These are phyloP conservation scores for Beauveria bassiana DNA, from an alignment of 2,329 filamentous ascomycete species.

Conservation along the genomic window DNA sequence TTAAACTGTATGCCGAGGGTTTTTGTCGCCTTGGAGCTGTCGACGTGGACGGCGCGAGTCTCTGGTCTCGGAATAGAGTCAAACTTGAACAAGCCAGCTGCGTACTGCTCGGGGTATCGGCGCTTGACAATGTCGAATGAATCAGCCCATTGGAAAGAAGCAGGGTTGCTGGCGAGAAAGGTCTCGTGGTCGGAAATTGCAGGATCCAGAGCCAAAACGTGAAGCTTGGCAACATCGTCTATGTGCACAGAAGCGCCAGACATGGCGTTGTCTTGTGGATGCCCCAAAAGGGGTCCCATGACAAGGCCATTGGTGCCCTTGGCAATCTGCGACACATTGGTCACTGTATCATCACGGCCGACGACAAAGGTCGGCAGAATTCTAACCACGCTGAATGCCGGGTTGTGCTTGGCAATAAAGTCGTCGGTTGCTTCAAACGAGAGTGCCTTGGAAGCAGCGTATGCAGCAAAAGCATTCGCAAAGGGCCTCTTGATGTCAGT, in stretches of 20 bases:
- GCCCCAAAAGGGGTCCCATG: slow-evolving; percentile 26
- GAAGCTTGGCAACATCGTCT: slow-evolving; percentile 30
- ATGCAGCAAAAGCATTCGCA: slow-evolving; percentile 24
- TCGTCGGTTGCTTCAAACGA: slow-evolving; percentile 25
- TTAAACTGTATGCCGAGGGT: slow-evolving; percentile 25
- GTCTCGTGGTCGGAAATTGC: slow-evolving; percentile 20
- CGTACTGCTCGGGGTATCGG: slow-evolving; percentile 17
- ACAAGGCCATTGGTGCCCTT: slow-evolving; percentile 23
- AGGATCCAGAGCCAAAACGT: slow-evolving; percentile 28
- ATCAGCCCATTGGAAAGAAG: slow-evolving; percentile 28
- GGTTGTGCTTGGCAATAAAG: slow-evolving; percentile 24
- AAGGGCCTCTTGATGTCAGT: slow-evolving; percentile 17
- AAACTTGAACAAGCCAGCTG: slow-evolving; percentile 15
- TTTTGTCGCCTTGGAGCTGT: slow-evolving; percentile 23
- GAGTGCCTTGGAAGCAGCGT: slow-evolving; percentile 28
- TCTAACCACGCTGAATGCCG: slow-evolving; percentile 28
- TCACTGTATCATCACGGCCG: slow-evolving; percentile 28
- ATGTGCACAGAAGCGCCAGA: slow-evolving; percentile 27
- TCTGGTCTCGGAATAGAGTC: slow-evolving; percentile 1
- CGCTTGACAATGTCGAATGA: slow-evolving; percentile 28
- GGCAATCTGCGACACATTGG: slow-evolving; percentile 18
- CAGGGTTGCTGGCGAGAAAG: slow-evolving; percentile 19
- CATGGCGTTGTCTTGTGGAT: slow-evolving; percentile 15
- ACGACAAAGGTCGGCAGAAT: slow-evolving; percentile 29
- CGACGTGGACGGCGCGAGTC: slow-evolving; percentile 13